Conservation (phyloP, 805 yeast species). For the Cyberlindnera mississippiensis region DNA sequence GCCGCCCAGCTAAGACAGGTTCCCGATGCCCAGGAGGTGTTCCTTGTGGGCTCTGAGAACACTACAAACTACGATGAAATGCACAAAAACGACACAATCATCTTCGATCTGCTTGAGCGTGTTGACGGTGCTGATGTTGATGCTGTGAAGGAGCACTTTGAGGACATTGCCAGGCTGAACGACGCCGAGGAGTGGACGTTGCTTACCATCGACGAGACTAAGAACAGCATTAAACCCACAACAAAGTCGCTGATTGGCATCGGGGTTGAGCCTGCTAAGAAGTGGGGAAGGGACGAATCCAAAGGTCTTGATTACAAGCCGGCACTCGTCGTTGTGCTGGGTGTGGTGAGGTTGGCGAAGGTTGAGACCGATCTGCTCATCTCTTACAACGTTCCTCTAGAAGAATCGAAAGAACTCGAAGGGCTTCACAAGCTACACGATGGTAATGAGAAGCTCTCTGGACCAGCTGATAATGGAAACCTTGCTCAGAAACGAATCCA, state of each 20-base stretch:
- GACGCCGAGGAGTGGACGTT: constrained; percentile 32
- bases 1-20: constrained; percentile 77
- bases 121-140: constrained; percentile 36
- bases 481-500: constrained; percentile 29
- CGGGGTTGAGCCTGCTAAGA: constrained; percentile 42
- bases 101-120: constrained; percentile 60
- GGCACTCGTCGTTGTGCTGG: constrained; percentile 49
- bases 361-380: constrained; percentile 59
- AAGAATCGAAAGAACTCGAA: constrained; percentile 26
- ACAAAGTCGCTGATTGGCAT: constrained; percentile 31
- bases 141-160: constrained; percentile 50
- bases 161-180: constrained; percentile 48
- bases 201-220: constrained; percentile 26
- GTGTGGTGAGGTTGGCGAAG: constrained; percentile 48
- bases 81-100: constrained; percentile 48
- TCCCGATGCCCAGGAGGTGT: constrained; percentile 95
- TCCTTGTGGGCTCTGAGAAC: constrained; percentile 42
- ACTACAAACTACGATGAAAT: constrained; percentile 31
- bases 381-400: constrained; percentile 56
- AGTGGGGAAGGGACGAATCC: constrained; percentile 45
- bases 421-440: constrained; percentile 18
- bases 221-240: constrained; percentile 8
- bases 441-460: background rate
- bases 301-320: constrained; percentile 26
- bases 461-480: constrained; percentile 7